These are phyloP conservation scores for Kalanchoe fedtschenkoi DNA, from an alignment of 164 flowering plant genomes.

Conservation along the genomic window DNA sequence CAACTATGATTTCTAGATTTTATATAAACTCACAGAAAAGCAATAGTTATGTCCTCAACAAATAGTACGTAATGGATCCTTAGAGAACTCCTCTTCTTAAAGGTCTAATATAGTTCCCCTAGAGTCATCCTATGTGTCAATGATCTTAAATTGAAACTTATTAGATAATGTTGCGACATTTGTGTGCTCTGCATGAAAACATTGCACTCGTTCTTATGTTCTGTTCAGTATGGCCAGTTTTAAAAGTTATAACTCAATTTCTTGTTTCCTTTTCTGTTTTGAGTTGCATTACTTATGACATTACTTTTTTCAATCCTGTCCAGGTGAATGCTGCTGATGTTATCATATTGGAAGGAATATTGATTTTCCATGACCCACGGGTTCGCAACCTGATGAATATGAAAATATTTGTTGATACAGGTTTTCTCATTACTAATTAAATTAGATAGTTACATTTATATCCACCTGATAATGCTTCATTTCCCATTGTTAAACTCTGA, in stretches of 20 bases:
- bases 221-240: background rate
- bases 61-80: background rate
- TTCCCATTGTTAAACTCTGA: background rate
- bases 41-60: background rate
- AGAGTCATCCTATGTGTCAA: background rate
- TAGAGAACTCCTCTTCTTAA: background rate
- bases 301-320: background rate
- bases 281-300: background rate
- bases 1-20: background rate
- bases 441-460: background rate
- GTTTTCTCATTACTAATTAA: slow-evolving; percentile 17
- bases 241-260: background rate
- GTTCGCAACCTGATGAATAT: slow-evolving; percentile 86
- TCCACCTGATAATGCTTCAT: background rate
- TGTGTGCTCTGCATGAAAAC: background rate
- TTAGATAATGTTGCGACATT: background rate
- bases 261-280: background rate
- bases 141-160: background rate
- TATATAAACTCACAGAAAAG: background rate
- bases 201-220: background rate
- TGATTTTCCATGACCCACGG: slow-evolving; percentile 82
- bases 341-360: slow-evolving; percentile 87
- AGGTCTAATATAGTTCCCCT: background rate
- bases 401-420: slow-evolving; percentile 97
- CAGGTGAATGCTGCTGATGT: slow-evolving; percentile 98